Evolutionary conservation across 1,284 basidiomycete genomes (phyloP), one percentile per base, ranked within the genome.

Genomic region (Inonotus hispidus): DNA sequence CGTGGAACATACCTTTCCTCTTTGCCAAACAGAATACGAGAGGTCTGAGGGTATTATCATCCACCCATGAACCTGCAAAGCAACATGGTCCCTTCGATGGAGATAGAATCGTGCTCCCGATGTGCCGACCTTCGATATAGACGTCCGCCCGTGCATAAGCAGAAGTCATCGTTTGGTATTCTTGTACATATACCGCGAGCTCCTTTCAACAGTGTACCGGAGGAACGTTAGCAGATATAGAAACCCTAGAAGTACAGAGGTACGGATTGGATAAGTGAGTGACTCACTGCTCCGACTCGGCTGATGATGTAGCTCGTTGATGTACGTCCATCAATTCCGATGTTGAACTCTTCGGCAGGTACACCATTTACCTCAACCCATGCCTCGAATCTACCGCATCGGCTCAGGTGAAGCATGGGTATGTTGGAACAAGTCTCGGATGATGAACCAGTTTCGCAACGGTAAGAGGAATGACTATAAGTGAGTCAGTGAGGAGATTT

Each of bases 51-150:
- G 25, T 25, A 39, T 43, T 19, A 2, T 29, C 38, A 43, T 59
- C 25, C 16, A 53, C 1, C 58, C 58, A 59, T 29, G 58, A 59
- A 11, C 58, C 58, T 7, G 27, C 21, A 37, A 59, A 59, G 6
- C 41, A 35, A 19, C 21, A 25, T 1, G 50, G 29, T 13, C 41
- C 16, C 1, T 21, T 27, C 8, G 19, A 23, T 10, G 58, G 49
- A 27, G 25, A 43, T 3, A 59, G 50, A 19, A 59, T 45, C 3
- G 58, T 23, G 11, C 35, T 53, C 21, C 58, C 58, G 21, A 59
- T 25, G 8, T 53, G 49, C 13, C n/a, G 21, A 11, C 38, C 58
- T 25, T 59, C 58, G 6, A 53, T 41, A 29, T 41, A 53, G 6
- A 59, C 50, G 29, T 59, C 58, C 32, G 29, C 58, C 7, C 49